A percentile compares a stretch with the other conserved stretches of the same genome.
phyloP scores from a whole-genome alignment of 1,284 basidiomycete species.

The Phaffia rhodozyma region DNA sequence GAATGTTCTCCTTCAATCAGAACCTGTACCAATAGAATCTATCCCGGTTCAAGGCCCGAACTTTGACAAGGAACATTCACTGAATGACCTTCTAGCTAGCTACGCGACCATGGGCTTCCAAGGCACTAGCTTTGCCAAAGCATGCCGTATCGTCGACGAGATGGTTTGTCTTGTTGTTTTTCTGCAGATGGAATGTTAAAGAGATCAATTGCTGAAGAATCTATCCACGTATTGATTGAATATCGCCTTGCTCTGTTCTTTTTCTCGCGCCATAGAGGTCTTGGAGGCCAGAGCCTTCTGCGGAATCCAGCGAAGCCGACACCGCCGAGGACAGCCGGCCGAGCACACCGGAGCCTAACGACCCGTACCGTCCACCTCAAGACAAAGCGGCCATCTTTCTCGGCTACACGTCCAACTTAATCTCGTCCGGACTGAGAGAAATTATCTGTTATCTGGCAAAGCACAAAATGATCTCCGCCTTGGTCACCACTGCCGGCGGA shows the following conservation, averaged over 20 bases:
- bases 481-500: conserved; percentile 96
- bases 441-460: conserved; percentile 87
- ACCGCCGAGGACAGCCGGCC: not conserved
- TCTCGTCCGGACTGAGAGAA: conserved; percentile 93
- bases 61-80: conserved; percentile 57
- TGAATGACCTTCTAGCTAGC: conserved; percentile 59
- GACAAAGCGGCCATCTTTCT: conserved; percentile 60
- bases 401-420: conserved; percentile 96
- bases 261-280: conserved; percentile 11
- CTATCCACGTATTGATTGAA: not conserved
- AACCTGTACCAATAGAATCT: conserved; percentile 57
- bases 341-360: not conserved
- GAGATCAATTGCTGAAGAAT: not conserved
- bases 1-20: conserved; percentile 43
- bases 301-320: conserved; percentile 1
- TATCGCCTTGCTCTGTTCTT: not conserved
- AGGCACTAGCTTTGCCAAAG: conserved; percentile 76
- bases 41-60: conserved; percentile 76
- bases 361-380: conserved; percentile 13
- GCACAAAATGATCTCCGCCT: conserved; percentile 74
- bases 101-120: conserved; percentile 94
- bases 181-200: not conserved
- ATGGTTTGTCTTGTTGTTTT: conserved; percentile 30
- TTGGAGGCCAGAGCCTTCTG: conserved; percentile 11
- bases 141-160: conserved; percentile 45